Conservation (phyloP, 2,329 filamentous ascomycete genomes). For the Calonectria multiphialidica region DNA sequence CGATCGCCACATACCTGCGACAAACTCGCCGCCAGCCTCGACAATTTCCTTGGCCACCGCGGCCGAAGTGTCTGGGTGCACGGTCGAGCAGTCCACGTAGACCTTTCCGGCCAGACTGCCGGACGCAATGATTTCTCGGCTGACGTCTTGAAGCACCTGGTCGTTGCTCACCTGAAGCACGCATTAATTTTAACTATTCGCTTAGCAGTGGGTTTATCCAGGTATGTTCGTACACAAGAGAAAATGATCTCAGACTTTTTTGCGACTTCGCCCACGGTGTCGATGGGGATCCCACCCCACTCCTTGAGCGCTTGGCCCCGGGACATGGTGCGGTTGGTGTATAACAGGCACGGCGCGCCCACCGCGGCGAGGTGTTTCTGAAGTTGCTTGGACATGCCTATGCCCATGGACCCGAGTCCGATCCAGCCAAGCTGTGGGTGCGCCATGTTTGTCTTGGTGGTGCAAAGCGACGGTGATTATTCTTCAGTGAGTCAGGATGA, state of each 20-base stretch:
- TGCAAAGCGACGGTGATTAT: background rate
- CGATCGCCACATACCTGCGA: conserved; percentile 8
- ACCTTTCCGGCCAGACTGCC: conserved; percentile 28
- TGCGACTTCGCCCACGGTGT: conserved; percentile 50
- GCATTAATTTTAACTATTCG: background rate
- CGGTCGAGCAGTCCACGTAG: conserved; percentile 42
- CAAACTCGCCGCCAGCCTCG: conserved; percentile 21
- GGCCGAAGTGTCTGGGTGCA: conserved; percentile 42
- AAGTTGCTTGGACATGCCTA: conserved; percentile 56
- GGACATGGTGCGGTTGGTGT: conserved; percentile 54
- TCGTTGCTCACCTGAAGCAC: conserved; percentile 13
- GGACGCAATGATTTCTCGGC: conserved; percentile 12
- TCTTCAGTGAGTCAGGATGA: too few species aligned
- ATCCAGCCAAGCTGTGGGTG: conserved; percentile 20
- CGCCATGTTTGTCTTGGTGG: background rate
- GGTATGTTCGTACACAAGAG: conserved; percentile 48
- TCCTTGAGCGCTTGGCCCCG: conserved; percentile 50
- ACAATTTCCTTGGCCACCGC: conserved; percentile 44
- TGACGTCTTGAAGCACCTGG: background rate
- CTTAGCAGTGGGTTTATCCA: background rate
- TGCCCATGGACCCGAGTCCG: conserved; percentile 59
- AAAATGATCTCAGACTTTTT: conserved; percentile 54
- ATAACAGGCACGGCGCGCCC: conserved; percentile 48
- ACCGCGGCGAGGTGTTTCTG: conserved; percentile 52
- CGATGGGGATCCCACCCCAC: conserved; percentile 48